These are phyloP conservation scores for Beauveria bassiana DNA, from an alignment of 2,329 filamentous ascomycete genomes.

Conservation along the genomic window DNA sequence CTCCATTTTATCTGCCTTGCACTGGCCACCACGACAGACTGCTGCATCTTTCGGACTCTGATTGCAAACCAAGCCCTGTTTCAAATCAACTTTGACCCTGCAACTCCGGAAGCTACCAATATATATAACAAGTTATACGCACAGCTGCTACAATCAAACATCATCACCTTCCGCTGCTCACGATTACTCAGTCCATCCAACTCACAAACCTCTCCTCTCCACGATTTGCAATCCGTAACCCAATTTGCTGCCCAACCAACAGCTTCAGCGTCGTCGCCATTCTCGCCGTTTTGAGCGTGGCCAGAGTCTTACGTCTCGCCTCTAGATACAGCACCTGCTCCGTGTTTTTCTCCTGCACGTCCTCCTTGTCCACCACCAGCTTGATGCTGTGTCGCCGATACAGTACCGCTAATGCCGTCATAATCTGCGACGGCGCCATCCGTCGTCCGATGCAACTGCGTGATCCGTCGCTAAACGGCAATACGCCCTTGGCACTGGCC, in stretches of 20 bases:
- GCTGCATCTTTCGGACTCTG: no score
- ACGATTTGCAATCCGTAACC: slow-evolving; percentile 59
- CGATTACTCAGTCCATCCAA: neutral
- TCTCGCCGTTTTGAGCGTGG: slow-evolving; percentile 45
- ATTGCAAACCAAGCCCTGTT: no score
- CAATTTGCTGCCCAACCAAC: slow-evolving; percentile 49
- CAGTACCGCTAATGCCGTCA: slow-evolving; percentile 44
- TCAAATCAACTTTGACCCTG: no score
- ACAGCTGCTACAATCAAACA: neutral
- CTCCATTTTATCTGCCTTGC: no score
- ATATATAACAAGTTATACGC: no score
- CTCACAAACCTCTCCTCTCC: slow-evolving; percentile 59
- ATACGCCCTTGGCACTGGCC: slow-evolving; percentile 47
- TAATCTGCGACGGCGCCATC: slow-evolving; percentile 52
- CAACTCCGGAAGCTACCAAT: no score
- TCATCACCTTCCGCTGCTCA: neutral
- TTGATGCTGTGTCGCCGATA: slow-evolving; percentile 59
- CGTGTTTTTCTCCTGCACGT: slow-evolving; percentile 34
- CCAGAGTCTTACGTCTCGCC: slow-evolving; percentile 48
- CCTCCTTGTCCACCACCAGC: slow-evolving; percentile 53
- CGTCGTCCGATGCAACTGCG: slow-evolving; percentile 50
- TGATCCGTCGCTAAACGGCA: slow-evolving; percentile 52
- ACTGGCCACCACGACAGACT: no score
- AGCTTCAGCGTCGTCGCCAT: slow-evolving; percentile 68
- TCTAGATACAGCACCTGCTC: slow-evolving; percentile 50